Evolutionary conservation across 768 basidiomycete species (phyloP).

Genomic region (Amanita thiersii): DNA sequence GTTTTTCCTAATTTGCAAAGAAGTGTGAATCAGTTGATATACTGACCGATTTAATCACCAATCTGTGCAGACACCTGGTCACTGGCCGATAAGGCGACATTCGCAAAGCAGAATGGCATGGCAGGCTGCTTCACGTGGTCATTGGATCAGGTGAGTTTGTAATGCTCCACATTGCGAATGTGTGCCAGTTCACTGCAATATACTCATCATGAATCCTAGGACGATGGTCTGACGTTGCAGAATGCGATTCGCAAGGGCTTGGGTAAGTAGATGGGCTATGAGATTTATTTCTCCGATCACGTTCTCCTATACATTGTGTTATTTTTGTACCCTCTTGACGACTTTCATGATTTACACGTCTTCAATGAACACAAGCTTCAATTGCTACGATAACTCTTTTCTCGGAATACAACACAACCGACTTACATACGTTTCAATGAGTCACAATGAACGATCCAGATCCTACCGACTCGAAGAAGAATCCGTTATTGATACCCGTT

Average conservation of each 20-base stretch:
- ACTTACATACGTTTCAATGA: neutral
- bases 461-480: constrained; percentile 30
- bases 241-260: constrained; percentile 31
- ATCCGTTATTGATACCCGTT: constrained; percentile 16
- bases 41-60: neutral
- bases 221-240: constrained; percentile 31
- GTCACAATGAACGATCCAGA: constrained; percentile 30
- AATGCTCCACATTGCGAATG: no score
- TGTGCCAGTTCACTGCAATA: neutral
- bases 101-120: constrained; percentile 42
- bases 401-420: no score
- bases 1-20: no score
- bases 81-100: constrained; percentile 45
- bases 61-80: constrained; percentile 29
- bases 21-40: neutral
- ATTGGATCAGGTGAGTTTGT: constrained; percentile 42
- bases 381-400: no score
- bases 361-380: no score
- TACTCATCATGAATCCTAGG: constrained; percentile 16
- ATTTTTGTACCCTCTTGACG: neutral
- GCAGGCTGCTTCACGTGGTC: constrained; percentile 53
- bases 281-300: neutral
- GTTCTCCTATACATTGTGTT: neutral
- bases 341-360: neutral
- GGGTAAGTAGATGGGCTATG: constrained; percentile 8